Evolutionary conservation across 306 rosid species (phyloP).

Genomic region (Vigna unguiculata): DNA sequence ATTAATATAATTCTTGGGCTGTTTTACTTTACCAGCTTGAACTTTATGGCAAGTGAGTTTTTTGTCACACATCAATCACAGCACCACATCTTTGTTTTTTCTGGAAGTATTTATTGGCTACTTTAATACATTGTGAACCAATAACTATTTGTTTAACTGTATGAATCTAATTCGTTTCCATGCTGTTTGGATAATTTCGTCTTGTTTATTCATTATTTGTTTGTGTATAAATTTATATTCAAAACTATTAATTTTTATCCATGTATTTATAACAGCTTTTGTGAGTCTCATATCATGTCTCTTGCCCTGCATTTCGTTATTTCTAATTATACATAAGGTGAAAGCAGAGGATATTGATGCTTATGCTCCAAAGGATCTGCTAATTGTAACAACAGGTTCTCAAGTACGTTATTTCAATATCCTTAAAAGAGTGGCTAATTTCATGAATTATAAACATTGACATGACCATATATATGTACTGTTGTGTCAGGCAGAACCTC

Average conservation of each 20-base stretch:
- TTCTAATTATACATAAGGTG: conserved; percentile 7
- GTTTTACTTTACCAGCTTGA: conserved; percentile 9
- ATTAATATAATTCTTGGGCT: background rate
- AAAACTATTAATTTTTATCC: background rate
- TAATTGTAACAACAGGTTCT: conserved; percentile 28
- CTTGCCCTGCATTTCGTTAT: conserved; percentile 21
- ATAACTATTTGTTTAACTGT: background rate
- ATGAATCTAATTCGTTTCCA: background rate
- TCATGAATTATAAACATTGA: conserved; percentile 10
- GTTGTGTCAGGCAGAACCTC: conserved; percentile 25
- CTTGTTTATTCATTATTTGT: background rate
- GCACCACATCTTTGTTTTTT: background rate
- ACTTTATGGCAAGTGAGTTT: background rate
- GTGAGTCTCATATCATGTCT: conserved; percentile 13
- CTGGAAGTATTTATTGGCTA: background rate
- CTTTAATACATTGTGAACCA: background rate
- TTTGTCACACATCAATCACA: background rate
- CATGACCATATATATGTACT: conserved; percentile 8
- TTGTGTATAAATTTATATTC: background rate
- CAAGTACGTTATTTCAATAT: conserved; percentile 6
- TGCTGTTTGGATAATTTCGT: background rate
- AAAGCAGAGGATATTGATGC: conserved; percentile 26
- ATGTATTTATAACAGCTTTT: background rate
- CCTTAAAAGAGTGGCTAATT: background rate
- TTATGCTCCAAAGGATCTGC: conserved; percentile 22